Percentiles rank a stretch among this genome's conserved stretches.
Conservation (phyloP, 768 basidiomycete species). For the Exidia glandulosa region DNA sequence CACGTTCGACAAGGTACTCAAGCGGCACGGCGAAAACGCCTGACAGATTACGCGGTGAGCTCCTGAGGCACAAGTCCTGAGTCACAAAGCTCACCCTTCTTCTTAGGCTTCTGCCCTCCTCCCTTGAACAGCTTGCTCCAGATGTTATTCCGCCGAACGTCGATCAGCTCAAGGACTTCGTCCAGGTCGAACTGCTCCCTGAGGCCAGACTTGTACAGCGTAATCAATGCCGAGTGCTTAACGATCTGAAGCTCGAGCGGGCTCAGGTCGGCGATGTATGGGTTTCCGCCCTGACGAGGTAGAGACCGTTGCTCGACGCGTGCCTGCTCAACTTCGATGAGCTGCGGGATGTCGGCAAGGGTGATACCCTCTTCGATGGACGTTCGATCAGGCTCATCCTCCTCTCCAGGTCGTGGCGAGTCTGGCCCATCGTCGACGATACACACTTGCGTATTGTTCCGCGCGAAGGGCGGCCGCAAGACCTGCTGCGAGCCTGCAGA, state of each 20-base stretch:
- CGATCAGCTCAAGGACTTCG: conserved; percentile 86
- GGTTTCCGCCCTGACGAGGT: conserved; percentile 64
- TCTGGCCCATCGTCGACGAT: conserved; percentile 68
- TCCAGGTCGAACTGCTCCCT: conserved; percentile 81
- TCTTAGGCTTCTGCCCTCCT: conserved; percentile 42
- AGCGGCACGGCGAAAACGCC: conserved; percentile 91
- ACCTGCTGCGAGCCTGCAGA: conserved; percentile 24
- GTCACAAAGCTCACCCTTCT: conserved; percentile 47
- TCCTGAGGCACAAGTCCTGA: not conserved
- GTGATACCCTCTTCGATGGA: conserved; percentile 75
- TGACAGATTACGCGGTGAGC: conserved; percentile 19
- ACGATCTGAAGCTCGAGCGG: conserved; percentile 81
- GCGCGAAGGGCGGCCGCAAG: conserved; percentile 56
- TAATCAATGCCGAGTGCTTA: conserved; percentile 81
- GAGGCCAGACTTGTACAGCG: conserved; percentile 65
- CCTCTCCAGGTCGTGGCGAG: conserved; percentile 3
- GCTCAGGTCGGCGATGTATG: conserved; percentile 75
- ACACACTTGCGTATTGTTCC: conserved; percentile 78
- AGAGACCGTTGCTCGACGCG: conserved; percentile 79
- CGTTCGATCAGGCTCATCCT: conserved; percentile 8
- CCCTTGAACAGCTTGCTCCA: conserved; percentile 92
- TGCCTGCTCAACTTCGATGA: conserved; percentile 87
- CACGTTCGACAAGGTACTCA: conserved; percentile 84
- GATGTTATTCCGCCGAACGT: conserved; percentile 85
- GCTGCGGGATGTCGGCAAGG: conserved; percentile 85